phyloP scores from a whole-genome alignment of 805 yeast genomes.

The Kluyveromyces wickerhamii region DNA sequence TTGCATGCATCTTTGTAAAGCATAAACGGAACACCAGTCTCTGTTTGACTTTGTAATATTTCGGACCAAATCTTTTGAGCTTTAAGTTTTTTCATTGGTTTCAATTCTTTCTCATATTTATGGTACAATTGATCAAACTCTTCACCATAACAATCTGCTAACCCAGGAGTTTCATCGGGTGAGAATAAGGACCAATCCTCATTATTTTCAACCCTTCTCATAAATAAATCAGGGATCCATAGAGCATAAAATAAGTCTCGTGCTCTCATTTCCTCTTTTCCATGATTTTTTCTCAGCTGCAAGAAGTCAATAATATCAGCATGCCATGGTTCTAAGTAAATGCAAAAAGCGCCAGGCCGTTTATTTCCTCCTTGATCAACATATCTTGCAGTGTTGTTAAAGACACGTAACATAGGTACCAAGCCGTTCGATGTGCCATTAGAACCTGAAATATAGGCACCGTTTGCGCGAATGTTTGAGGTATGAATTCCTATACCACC shows the following conservation, averaged over 20 bases:
- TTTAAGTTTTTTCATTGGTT: conserved; percentile 52
- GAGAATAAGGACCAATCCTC: conserved; percentile 83
- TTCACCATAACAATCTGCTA: conserved; percentile 72
- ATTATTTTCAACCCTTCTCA: conserved; percentile 78
- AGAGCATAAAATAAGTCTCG: conserved; percentile 85
- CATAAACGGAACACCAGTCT: conserved; percentile 93
- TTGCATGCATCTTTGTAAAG: conserved; percentile 89
- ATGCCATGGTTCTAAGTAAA: conserved; percentile 95
- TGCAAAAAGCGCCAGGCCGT: conserved; percentile 93
- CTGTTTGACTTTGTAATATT: conserved; percentile 84
- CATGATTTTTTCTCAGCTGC: conserved; percentile 85
- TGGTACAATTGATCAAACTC: conserved; percentile 66
- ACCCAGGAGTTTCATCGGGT: conserved; percentile 80
- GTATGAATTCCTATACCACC: conserved; percentile 92
- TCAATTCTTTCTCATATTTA: conserved; percentile 59
- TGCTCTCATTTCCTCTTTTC: conserved; percentile 87
- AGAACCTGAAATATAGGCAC: conserved; percentile 81
- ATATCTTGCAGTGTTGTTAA: conserved; percentile 89
- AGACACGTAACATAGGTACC: conserved; percentile 89
- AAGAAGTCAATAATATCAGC: conserved; percentile 78
- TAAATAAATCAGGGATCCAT: conserved; percentile 91
- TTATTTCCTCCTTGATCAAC: conserved; percentile 98
- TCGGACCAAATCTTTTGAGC: conserved; percentile 89
- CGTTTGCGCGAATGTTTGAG: conserved; percentile 75
- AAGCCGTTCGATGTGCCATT: conserved; percentile 88